Evolutionary conservation across 148 eudicot genomes (phyloP).

Genomic region (Fallopia convolvulus): DNA sequence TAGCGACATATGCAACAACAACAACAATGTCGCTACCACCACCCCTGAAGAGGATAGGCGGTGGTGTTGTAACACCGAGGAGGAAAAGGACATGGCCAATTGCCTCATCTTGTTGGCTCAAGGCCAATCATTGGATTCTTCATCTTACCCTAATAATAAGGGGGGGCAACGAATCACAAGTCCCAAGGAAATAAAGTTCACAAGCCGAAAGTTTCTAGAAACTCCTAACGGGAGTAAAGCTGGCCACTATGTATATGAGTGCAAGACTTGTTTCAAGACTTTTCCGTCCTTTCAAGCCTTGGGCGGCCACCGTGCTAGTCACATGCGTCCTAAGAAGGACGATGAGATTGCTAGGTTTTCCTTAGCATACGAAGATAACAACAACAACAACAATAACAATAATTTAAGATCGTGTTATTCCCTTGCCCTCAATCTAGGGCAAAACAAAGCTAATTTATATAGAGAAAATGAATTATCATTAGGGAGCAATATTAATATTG

Average conservation of each 20-base stretch:
- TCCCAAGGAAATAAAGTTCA: conserved; percentile 1
- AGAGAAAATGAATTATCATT: not conserved
- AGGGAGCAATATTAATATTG: conserved; percentile 11
- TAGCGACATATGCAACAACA: conserved; percentile 3
- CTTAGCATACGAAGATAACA: conserved; percentile 25
- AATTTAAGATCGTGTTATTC: not conserved
- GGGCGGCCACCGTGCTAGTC: conserved; percentile 86
- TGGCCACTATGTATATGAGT: conserved; percentile 41
- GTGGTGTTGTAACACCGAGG: conserved; percentile 12
- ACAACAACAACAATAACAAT: conserved; percentile 14
- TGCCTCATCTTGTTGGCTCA: conserved; percentile 44
- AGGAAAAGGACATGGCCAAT: conserved; percentile 46
- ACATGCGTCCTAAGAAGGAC: conserved; percentile 49
- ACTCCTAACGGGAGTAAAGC: conserved; percentile 18
- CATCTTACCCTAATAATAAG: not conserved
- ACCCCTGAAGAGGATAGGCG: not conserved
- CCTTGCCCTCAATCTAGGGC: not conserved
- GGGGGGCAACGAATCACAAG: not conserved
- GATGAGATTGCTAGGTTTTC: not conserved
- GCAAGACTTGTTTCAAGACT: conserved; percentile 63
- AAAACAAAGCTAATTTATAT: not conserved
- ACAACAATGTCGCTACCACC: conserved; percentile 1
- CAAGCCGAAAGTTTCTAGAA: conserved; percentile 29
- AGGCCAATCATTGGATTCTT: conserved; percentile 13
- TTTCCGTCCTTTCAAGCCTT: conserved; percentile 75